Conservation (phyloP, 371 early-diverging fungal species). For the Rhizopus arrhizus region DNA sequence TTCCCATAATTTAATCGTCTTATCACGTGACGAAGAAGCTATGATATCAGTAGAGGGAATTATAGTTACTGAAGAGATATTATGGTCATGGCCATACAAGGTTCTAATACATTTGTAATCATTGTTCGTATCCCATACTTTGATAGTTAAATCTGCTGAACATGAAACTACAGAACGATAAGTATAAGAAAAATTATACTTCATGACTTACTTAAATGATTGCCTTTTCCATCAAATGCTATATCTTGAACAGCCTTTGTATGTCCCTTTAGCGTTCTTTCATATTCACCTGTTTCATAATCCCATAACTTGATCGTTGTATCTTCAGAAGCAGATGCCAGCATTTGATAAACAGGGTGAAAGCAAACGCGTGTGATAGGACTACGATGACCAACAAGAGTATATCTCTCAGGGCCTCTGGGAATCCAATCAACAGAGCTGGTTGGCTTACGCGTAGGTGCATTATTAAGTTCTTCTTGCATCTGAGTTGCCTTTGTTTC, state of each 20-base stretch:
- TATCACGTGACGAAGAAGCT: slow-evolving; percentile 82
- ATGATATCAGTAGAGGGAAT: slow-evolving; percentile 73
- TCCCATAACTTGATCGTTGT: slow-evolving; percentile 88
- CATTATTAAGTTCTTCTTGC: slow-evolving; percentile 70
- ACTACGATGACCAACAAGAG: slow-evolving; percentile 73
- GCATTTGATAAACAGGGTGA: slow-evolving; percentile 77
- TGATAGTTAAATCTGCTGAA: slow-evolving; percentile 84
- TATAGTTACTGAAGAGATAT: slow-evolving; percentile 74
- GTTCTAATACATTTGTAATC: slow-evolving; percentile 85
- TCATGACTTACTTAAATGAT: slow-evolving; percentile 54
- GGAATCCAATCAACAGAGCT: slow-evolving; percentile 76
- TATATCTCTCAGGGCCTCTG: slow-evolving; percentile 67
- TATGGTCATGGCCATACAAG: slow-evolving; percentile 87
- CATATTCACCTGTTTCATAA: slow-evolving; percentile 85
- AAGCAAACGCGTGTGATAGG: slow-evolving; percentile 82
- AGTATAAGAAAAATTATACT: neutral
- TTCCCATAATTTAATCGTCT: slow-evolving; percentile 89
- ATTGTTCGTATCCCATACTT: slow-evolving; percentile 83
- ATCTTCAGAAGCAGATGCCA: slow-evolving; percentile 88
- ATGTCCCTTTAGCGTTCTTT: slow-evolving; percentile 86
- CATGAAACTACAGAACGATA: slow-evolving; percentile 62
- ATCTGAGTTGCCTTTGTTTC: slow-evolving; percentile 74
- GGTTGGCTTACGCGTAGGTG: slow-evolving; percentile 61
- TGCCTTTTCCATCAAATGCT: slow-evolving; percentile 78
- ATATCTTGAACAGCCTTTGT: slow-evolving; percentile 87